A percentile compares a stretch with the other conserved stretches of the same genome.
Conservation (phyloP, 1,284 basidiomycete genomes). For the Ustilago tritici region DNA sequence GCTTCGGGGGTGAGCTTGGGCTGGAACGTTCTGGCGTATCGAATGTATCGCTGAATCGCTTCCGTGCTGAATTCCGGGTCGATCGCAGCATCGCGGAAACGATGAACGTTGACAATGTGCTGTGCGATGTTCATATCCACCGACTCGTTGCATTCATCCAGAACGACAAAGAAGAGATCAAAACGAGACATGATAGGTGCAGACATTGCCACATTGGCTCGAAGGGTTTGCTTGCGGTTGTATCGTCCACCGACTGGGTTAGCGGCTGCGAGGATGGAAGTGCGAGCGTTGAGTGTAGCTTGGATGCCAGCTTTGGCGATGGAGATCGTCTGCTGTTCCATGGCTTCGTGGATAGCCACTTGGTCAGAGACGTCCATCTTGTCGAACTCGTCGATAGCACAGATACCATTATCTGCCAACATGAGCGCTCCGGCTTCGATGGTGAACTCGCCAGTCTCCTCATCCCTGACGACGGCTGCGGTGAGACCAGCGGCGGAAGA, state of each 20-base stretch:
- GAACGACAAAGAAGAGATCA: constrained; percentile 97
- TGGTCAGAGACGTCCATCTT: constrained; percentile 99
- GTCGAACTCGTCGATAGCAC: constrained; percentile 99
- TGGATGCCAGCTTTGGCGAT: constrained; percentile 99
- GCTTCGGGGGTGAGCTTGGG: constrained; percentile 87
- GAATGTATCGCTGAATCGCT: constrained; percentile 93
- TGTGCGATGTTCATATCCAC: constrained; percentile 92
- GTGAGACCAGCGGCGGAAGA: constrained; percentile 99
- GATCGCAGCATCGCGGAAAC: constrained; percentile 93
- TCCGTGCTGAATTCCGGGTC: constrained; percentile 97
- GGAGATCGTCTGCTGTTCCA: constrained; percentile 99
- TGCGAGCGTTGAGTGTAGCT: constrained; percentile 96
- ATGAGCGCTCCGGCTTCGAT: constrained; percentile 96
- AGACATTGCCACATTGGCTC: constrained; percentile 97
- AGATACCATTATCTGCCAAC: constrained; percentile 99
- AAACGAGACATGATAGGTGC: constrained; percentile 99
- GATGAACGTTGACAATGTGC: constrained; percentile 98
- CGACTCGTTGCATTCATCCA: constrained; percentile 95
- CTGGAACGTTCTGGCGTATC: constrained; percentile 94
- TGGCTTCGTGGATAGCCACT: constrained; percentile 99
- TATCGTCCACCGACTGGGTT: constrained; percentile 97
- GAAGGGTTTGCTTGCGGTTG: constrained; percentile 91
- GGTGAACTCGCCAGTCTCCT: constrained; percentile 98
- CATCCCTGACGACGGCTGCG: constrained; percentile 96
- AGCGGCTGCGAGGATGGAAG: constrained; percentile 96